Percentiles rank a stretch among this genome's conserved stretches.
Evolutionary conservation across 129 eudicot genomes (phyloP).

Genomic region (Lactuca sativa): DNA sequence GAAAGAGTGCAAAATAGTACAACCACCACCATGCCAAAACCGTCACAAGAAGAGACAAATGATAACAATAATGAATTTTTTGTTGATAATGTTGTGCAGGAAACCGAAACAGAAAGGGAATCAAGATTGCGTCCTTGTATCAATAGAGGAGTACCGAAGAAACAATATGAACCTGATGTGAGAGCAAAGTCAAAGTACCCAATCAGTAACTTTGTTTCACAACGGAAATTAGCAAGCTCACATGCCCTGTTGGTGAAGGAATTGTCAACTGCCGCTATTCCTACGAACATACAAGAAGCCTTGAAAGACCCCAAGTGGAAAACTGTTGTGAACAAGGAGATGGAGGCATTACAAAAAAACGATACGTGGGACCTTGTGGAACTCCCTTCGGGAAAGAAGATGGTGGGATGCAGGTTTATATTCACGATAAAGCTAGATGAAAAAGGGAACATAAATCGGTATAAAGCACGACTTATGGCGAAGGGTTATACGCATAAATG

Average conservation of each 20-base stretch:
- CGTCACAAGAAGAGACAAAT: no score
- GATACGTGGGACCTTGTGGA: no score
- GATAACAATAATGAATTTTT: not conserved
- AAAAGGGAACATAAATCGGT: no score
- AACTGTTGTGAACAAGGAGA: not conserved
- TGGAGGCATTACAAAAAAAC: not conserved
- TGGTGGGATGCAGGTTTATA: no score
- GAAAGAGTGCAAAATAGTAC: no score
- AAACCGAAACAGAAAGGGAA: not conserved
- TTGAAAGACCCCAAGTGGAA: not conserved
- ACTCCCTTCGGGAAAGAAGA: no score
- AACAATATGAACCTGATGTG: constrained; percentile 1
- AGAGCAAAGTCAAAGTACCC: constrained; percentile 14
- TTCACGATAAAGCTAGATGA: no score
- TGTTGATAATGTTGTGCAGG: not conserved
- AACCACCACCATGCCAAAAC: no score
- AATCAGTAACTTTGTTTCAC: constrained; percentile 5
- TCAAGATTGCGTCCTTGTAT: not conserved
- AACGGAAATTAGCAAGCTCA: not conserved
- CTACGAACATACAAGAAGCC: not conserved
- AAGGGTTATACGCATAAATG: no score
- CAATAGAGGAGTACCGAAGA: constrained; percentile 13
- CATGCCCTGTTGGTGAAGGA: constrained; percentile 3
- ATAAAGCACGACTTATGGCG: no score
- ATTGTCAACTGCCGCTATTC: not conserved